Percentiles rank a stretch among this genome's conserved stretches.
phyloP scores from a whole-genome alignment of 75 land plant genomes.

The Isoetes taiwanensis region DNA sequence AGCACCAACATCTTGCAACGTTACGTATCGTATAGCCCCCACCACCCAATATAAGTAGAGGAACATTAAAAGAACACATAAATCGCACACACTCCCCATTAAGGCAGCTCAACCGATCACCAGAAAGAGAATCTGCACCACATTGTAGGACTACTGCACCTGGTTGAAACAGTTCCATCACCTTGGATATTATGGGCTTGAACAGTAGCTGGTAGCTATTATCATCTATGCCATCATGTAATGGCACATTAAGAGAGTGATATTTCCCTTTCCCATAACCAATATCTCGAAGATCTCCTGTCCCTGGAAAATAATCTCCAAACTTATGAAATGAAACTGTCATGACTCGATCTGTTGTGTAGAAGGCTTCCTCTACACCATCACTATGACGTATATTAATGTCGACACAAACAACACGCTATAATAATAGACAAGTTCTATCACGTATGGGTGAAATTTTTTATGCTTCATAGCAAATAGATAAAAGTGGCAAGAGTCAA shows the following conservation, averaged over 20 bases:
- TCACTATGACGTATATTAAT: slow-evolving; percentile 85
- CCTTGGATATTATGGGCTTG: slow-evolving; percentile 52
- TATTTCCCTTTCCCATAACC: slow-evolving; percentile 51
- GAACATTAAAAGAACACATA: slow-evolving; percentile 71
- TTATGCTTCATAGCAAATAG: slow-evolving; percentile 8
- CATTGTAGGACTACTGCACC: slow-evolving; percentile 74
- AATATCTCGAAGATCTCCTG: slow-evolving; percentile 50
- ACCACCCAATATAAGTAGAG: slow-evolving; percentile 60
- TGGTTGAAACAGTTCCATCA: slow-evolving; percentile 65
- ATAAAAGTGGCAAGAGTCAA: not conserved
- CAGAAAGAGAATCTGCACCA: slow-evolving; percentile 76
- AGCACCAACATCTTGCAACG: slow-evolving; percentile 81
- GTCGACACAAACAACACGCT: slow-evolving; percentile 71
- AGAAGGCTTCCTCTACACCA: slow-evolving; percentile 81
- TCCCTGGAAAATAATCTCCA: slow-evolving; percentile 79
- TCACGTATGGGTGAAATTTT: not conserved
- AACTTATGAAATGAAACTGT: slow-evolving; percentile 79
- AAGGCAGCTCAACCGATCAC: slow-evolving; percentile 72
- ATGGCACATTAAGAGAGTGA: slow-evolving; percentile 63
- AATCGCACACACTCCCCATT: slow-evolving; percentile 67
- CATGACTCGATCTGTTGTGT: slow-evolving; percentile 70
- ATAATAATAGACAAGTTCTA: too few species aligned
- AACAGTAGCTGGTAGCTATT: slow-evolving; percentile 50
- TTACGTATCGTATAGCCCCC: slow-evolving; percentile 75
- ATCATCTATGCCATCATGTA: slow-evolving; percentile 72